A percentile compares a stretch with the other conserved stretches of the same genome.
Evolutionary conservation across 805 yeast species (phyloP).

Genomic region (Lipomyces sp.): DNA sequence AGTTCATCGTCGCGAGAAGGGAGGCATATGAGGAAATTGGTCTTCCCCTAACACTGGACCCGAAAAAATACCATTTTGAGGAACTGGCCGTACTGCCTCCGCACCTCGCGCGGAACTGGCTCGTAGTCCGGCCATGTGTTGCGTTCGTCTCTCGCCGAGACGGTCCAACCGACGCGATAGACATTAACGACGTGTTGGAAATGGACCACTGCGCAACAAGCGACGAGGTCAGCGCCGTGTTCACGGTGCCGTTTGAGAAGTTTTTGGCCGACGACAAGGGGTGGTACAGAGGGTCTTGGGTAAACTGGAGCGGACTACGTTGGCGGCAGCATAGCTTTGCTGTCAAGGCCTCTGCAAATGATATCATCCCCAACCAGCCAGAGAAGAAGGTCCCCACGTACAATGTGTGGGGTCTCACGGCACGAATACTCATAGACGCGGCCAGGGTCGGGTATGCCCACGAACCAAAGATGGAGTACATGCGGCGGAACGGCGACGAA

Average conservation of each 20-base stretch:
- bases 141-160: constrained; percentile 30
- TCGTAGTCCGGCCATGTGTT: constrained; percentile 75
- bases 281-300: constrained; percentile 31
- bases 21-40: constrained; percentile 91
- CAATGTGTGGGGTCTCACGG: constrained; percentile 45
- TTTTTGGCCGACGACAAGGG: constrained; percentile 20
- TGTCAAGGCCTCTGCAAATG: constrained; percentile 12
- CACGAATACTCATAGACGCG: constrained; percentile 41
- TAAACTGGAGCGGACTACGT: constrained; percentile 38
- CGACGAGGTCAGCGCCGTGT: constrained; percentile 38
- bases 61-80: constrained; percentile 54
- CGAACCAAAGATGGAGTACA: constrained; percentile 38
- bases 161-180: constrained; percentile 6
- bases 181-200: constrained; percentile 15
- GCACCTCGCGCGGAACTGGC: constrained; percentile 74
- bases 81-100: constrained; percentile 66
- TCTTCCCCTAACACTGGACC: constrained; percentile 40
- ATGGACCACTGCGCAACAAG: constrained; percentile 3
- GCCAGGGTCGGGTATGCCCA: constrained; percentile 38
- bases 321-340: constrained; percentile 38
- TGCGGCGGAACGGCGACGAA: constrained; percentile 26
- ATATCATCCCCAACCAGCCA: constrained; percentile 1
- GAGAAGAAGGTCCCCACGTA: constrained; percentile 12
- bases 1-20: constrained; percentile 71
- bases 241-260: constrained; percentile 25